These are phyloP conservation scores for Pistacia integerrima DNA, from an alignment of 345 rosid species.

Conservation along the genomic window DNA sequence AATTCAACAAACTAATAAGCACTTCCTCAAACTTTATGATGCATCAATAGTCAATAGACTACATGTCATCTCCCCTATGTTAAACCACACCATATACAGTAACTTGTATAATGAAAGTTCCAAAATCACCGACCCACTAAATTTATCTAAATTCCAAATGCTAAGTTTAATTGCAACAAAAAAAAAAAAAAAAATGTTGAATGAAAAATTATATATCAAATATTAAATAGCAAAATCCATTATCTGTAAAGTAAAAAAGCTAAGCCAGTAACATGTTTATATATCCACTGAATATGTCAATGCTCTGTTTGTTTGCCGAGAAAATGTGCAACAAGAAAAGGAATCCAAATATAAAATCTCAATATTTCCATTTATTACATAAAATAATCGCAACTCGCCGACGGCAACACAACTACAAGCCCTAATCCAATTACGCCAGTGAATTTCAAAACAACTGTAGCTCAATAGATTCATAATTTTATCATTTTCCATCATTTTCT, in stretches of 20 bases:
- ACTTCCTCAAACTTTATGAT: slow-evolving; percentile 21
- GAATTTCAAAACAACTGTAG: neutral
- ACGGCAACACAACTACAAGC: neutral
- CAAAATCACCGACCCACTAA: neutral
- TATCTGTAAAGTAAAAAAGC: neutral
- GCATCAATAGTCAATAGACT: slow-evolving; percentile 21
- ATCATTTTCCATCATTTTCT: slow-evolving; percentile 25
- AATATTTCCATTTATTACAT: slow-evolving; percentile 6
- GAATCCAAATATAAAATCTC: slow-evolving; percentile 17
- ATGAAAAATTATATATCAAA: neutral
- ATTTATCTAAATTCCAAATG: slow-evolving; percentile 12
- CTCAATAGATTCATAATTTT: neutral
- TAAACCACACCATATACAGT: neutral
- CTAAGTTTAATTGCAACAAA: neutral
- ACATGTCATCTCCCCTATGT: slow-evolving; percentile 21
- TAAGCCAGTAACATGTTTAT: neutral
- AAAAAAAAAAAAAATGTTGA: neutral
- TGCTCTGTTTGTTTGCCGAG: slow-evolving; percentile 20
- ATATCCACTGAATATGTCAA: slow-evolving; percentile 1
- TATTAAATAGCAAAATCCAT: neutral
- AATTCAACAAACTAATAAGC: slow-evolving; percentile 10
- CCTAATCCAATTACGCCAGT: neutral
- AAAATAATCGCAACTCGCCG: neutral
- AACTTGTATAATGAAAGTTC: neutral
- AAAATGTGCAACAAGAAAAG: slow-evolving; percentile 16